These are phyloP conservation scores for Podospora australis DNA, from an alignment of 495 filamentous ascomycete genomes.

Conservation along the genomic window DNA sequence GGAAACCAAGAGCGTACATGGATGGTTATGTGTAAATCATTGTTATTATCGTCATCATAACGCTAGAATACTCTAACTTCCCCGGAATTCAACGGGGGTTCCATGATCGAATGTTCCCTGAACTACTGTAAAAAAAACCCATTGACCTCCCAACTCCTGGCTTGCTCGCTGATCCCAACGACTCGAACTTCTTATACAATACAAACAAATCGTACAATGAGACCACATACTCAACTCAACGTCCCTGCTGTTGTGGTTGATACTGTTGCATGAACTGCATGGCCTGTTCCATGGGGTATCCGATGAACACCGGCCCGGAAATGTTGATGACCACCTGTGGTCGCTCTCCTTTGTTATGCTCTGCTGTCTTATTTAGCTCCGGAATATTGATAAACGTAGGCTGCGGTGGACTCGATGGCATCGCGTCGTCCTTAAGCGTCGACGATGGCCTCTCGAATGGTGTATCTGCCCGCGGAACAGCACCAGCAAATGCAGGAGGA, in stretches of 20 bases:
- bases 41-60: too few relatives aligned
- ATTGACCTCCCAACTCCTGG: too few relatives aligned
- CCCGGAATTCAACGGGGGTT: too few relatives aligned
- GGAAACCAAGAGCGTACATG: too few relatives aligned
- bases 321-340: slow-evolving; percentile 63
- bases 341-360: slow-evolving; percentile 11
- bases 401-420: slow-evolving; percentile 16
- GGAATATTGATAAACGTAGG: slow-evolving; percentile 37
- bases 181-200: too few relatives aligned
- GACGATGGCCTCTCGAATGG: slow-evolving; percentile 16
- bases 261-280: slow-evolving; percentile 60
- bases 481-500: slow-evolving; percentile 8
- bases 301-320: slow-evolving; percentile 84
- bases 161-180: slow-evolving; percentile 2
- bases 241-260: slow-evolving; percentile 21
- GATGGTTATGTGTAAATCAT: too few relatives aligned
- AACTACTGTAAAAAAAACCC: too few relatives aligned
- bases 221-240: not conserved
- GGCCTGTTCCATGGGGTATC: slow-evolving; percentile 75
- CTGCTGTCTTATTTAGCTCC: slow-evolving; percentile 20
- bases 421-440: slow-evolving; percentile 14
- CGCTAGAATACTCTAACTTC: too few relatives aligned
- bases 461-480: slow-evolving; percentile 6
- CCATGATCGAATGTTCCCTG: too few relatives aligned
- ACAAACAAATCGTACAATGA: too few relatives aligned